A percentile compares a stretch with the other conserved stretches of the same genome.
phyloP scores from a whole-genome alignment of 768 basidiomycete species.

The Mrakia blollopis region DNA sequence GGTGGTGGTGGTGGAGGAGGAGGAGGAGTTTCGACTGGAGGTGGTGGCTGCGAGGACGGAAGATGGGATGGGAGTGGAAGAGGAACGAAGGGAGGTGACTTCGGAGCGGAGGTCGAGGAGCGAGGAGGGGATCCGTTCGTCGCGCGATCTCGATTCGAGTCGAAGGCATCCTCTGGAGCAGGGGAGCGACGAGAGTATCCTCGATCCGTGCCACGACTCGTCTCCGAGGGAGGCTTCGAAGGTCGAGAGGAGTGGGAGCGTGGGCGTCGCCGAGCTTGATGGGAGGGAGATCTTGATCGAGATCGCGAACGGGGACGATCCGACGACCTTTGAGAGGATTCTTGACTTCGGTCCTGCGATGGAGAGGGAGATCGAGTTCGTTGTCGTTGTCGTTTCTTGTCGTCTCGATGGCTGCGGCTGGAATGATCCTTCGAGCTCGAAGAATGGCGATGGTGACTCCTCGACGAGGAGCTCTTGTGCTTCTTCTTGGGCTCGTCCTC shows the following conservation, averaged over 20 bases:
- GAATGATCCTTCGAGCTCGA: neutral
- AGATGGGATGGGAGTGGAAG: neutral
- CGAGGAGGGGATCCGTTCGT: neutral
- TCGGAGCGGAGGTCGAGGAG: neutral
- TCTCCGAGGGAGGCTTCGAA: too few species aligned
- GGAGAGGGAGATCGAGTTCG: neutral
- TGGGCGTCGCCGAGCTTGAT: neutral
- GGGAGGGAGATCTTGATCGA: neutral
- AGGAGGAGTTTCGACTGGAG: neutral
- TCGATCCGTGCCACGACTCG: neutral
- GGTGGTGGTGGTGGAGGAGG: conserved; percentile 8
- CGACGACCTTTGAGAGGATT: neutral
- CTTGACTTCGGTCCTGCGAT: neutral
- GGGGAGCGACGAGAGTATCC: neutral
- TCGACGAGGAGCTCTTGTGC: neutral
- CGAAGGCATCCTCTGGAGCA: neutral
- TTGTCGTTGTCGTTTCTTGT: too few species aligned
- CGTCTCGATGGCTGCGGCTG: neutral
- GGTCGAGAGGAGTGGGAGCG: neutral
- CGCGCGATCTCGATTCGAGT: neutral
- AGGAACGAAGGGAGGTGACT: neutral
- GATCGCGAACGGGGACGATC: too few species aligned
- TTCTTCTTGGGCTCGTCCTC: neutral
- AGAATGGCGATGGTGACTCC: neutral
- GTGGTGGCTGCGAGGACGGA: neutral